Base-by-base conservation (phyloP, 176 grass and related monocot species). In the Panicum miliaceum region DNA sequence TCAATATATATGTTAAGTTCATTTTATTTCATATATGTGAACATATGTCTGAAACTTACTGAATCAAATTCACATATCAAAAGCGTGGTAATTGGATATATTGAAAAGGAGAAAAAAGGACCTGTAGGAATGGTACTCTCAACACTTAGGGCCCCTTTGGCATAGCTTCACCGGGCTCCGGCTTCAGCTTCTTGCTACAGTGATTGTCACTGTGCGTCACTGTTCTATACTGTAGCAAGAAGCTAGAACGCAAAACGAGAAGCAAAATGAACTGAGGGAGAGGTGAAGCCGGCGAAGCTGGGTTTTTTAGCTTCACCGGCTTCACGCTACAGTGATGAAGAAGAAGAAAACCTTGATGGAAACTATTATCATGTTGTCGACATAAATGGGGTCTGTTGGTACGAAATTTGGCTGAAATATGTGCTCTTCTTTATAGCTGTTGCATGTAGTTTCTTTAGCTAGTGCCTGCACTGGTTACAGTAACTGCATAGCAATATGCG, bases 331-430 rank as follows among this genome's bases (percentile, higher is more conserved):
- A n/a, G n/a, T n/a, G n/a, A n/a, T n/a, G 23, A 48, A 79, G 56
- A 58, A 58, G 27, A 79, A 59, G 12, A 48, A 78, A 85, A 85
- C 12, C 48, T 59, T 60, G 64, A 85, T 77, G 63, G 64, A 65
- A 64, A 69, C 25, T 34, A 69, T 25, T 38, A 47, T 36, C 51
- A 11, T 63, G 54, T 62, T 71, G 50, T 67, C 56, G 54, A 57
- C 46, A 67, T 84, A 25, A 84, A 54, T 77, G 36, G 6, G 48
- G 34, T 57, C n/a, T 36, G 41, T 84, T 58, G 23, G 52, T 59
- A 46, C 41, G 13, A n/a, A 58, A 12, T 43, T 81, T 52, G 58
- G 32, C 15, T 75, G 14, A 19, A 70, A 59, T 60, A 85, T 78
- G 43, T 85, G 63, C 26, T 36, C 29, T 77, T 53, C 13, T 46